These are phyloP conservation scores for Gossypium mustelinum DNA, from an alignment of 345 rosid species.

Conservation along the genomic window DNA sequence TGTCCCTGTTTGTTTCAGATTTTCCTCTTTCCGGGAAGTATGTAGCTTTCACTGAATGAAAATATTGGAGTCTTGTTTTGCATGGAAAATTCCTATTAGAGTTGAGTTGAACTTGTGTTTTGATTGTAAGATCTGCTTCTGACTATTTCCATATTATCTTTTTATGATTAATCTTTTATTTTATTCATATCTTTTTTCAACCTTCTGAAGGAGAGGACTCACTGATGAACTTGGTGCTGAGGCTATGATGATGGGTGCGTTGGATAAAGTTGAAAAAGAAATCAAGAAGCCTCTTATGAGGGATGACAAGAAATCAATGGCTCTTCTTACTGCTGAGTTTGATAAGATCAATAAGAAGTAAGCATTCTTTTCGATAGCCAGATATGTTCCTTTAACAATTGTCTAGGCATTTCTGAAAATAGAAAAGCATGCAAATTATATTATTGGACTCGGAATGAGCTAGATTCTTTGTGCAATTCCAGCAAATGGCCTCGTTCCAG, in stretches of 20 bases:
- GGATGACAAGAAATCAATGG: slow-evolving; percentile 86
- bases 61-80: slow-evolving; percentile 1
- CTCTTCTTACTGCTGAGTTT: slow-evolving; percentile 78
- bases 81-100: not conserved
- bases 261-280: slow-evolving; percentile 89
- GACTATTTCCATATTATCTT: not conserved
- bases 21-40: not conserved
- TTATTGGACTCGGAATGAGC: not conserved
- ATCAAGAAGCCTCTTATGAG: slow-evolving; percentile 93
- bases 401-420: not conserved
- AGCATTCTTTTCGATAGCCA: slow-evolving; percentile 22
- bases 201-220: slow-evolving; percentile 67
- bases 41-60: not conserved
- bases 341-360: slow-evolving; percentile 89
- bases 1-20: not conserved
- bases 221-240: slow-evolving; percentile 84
- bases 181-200: slow-evolving; percentile 6
- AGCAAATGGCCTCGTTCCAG: not conserved
- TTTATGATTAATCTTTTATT: not conserved
- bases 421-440: not conserved
- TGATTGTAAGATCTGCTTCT: not conserved
- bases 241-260: slow-evolving; percentile 91
- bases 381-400: not conserved
- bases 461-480: not conserved
- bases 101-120: slow-evolving; percentile 1